Percentiles rank a stretch among this genome's conserved stretches.
Conservation (phyloP, 2,329 filamentous ascomycete genomes). For the Didymella pomorum region DNA sequence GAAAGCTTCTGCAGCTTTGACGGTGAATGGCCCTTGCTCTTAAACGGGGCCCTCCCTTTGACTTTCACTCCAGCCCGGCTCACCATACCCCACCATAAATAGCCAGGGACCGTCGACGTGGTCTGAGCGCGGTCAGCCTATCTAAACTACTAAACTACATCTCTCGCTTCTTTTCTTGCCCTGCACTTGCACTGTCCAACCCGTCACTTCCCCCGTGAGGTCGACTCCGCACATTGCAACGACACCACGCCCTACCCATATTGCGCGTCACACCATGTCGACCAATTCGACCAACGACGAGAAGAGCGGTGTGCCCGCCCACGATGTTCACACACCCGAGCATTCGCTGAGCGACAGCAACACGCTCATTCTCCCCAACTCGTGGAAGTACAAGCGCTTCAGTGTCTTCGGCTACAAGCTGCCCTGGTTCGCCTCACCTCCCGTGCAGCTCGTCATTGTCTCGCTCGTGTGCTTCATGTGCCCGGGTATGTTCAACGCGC, state of each 20-base stretch:
- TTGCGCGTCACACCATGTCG: conserved; percentile 34
- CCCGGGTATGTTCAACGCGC: conserved; percentile 63
- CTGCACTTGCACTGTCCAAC: conserved; percentile 8
- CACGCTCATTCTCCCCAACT: conserved; percentile 49
- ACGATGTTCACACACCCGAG: conserved; percentile 41
- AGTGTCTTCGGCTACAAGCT: conserved; percentile 53
- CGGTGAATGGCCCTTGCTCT: conserved; percentile 20
- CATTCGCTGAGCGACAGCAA: conserved; percentile 44
- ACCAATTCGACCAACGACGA: conserved; percentile 30
- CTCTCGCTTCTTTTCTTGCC: conserved; percentile 14
- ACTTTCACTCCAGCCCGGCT: conserved; percentile 10
- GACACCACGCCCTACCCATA: conserved; percentile 1
- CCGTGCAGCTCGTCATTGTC: conserved; percentile 58
- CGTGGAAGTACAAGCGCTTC: conserved; percentile 58
- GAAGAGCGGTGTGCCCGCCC: conserved; percentile 30
- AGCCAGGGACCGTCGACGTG: conserved; percentile 17
- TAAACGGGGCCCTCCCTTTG: conserved; percentile 8
- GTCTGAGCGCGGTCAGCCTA: conserved; percentile 21
- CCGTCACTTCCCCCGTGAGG: conserved; percentile 11
- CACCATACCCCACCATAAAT: conserved; percentile 14
- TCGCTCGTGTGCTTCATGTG: conserved; percentile 63
- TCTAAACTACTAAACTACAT: conserved; percentile 22
- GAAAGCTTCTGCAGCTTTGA: conserved; percentile 24
- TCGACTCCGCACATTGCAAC: conserved; percentile 12
- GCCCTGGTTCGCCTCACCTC: conserved; percentile 60